Percentiles rank a stretch among this genome's conserved stretches.
Conservation (phyloP, 208 protist species). For the Trypanosoma conorhini region DNA sequence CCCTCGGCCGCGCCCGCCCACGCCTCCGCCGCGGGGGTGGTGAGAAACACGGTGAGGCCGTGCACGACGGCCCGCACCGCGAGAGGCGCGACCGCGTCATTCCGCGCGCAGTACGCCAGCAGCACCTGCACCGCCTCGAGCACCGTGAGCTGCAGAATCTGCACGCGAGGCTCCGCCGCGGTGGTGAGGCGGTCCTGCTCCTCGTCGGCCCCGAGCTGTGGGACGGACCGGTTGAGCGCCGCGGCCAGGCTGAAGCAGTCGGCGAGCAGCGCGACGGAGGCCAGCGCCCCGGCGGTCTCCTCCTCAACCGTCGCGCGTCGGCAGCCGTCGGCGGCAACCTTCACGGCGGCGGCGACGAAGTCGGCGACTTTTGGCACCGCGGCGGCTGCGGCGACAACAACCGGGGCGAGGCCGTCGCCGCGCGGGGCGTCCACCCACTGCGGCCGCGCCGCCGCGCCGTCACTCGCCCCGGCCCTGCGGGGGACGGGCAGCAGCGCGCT, state of each 20-base stretch:
- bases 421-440: constrained; percentile 38
- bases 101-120: constrained; percentile 53
- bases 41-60: constrained; percentile 73
- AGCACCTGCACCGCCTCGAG: constrained; percentile 58
- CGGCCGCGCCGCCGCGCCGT: constrained; percentile 26
- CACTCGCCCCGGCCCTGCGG: not conserved
- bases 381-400: not conserved
- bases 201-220: constrained; percentile 55
- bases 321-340: constrained; percentile 55
- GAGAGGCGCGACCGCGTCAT: constrained; percentile 32
- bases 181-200: constrained; percentile 66
- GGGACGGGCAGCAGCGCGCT: not conserved
- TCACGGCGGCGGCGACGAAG: constrained; percentile 69
- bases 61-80: constrained; percentile 55
- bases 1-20: constrained; percentile 37
- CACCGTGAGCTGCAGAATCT: constrained; percentile 58
- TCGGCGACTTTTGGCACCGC: constrained; percentile 48
- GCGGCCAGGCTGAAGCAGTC: constrained; percentile 60
- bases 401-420: not conserved
- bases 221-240: constrained; percentile 59
- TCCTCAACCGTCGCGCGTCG: constrained; percentile 42
- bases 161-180: constrained; percentile 56
- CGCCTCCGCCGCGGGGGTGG: constrained; percentile 42
- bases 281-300: constrained; percentile 32
- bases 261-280: constrained; percentile 50